Evolutionary conservation across 2,329 filamentous ascomycete species (phyloP), one percentile per base, ranked within the genome.

Genomic region (Scleromitrula shiraiana): DNA sequence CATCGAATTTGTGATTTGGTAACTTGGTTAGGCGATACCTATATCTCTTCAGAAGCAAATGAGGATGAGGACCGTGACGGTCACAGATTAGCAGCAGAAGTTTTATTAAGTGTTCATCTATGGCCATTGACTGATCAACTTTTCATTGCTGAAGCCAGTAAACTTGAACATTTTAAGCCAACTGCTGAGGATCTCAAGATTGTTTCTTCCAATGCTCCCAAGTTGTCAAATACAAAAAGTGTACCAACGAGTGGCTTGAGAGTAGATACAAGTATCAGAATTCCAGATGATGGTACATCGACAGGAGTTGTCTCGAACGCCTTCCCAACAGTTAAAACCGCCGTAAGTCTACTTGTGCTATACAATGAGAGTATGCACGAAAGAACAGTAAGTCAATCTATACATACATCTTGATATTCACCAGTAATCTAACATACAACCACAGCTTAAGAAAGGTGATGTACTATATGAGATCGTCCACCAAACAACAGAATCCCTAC

Each of bases 401-500:
- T 41, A 27, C 19, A 14, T 33, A 6, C 15, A 19, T 36, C 35
- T 12, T 24, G 22, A 41, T 33, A 37, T 41, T 14, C 6, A 32
- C 33, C 27, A 45, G n/a, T 7, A 43, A 52, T 61, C 37, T 62
- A 51, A 45, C 23, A 49, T 15, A 24, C 14, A 52, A 24, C 23
- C 41, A 33, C 37, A 35, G 15, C 27, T 62, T 59, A 54, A 54
- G 50, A 54, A 50, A 15, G 49, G 55, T 17, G 82, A 87, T 57
- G 72, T 87, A 3, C 82, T 83, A 5, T 83, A 87, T 62, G 81
- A 82, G 59, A 93, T 97, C 55, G 88, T 98, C 22, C 85, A 91
- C 60, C 88, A 94, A 66, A 93, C 90, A 2, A 96, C 90, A 0
- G 70, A 83, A 43, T 89, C 90, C 3, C 77, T 98, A 15, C 79